phyloP scores from a whole-genome alignment of 2,329 filamentous ascomycete genomes.

The Sporothrix pallida region DNA sequence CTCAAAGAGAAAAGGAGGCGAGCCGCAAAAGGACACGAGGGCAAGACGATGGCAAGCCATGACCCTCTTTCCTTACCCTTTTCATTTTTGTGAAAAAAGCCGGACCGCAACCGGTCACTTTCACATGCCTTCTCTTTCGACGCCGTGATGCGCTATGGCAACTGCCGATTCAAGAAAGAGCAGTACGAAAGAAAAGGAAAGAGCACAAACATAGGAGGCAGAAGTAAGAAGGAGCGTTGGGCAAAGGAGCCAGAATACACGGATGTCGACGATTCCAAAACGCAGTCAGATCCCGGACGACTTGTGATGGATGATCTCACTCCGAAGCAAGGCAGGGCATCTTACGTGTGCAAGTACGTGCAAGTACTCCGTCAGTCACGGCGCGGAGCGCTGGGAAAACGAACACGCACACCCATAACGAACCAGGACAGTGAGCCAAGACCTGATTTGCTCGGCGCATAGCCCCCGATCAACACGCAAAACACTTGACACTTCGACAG shows the following conservation, averaged over 20 bases:
- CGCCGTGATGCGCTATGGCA: neutral
- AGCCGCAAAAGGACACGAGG: neutral
- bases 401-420: neutral
- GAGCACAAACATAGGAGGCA: neutral
- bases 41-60: neutral
- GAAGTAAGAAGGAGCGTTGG: neutral
- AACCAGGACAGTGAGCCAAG: constrained; percentile 16
- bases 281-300: constrained; percentile 12
- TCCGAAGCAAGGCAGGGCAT: constrained; percentile 18
- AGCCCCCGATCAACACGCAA: constrained; percentile 25
- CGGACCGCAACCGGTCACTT: neutral
- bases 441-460: constrained; percentile 29
- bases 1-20: neutral
- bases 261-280: constrained; percentile 18
- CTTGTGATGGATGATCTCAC: constrained; percentile 20
- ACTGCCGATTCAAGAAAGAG: neutral
- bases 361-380: constrained; percentile 3
- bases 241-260: neutral
- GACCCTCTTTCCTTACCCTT: neutral
- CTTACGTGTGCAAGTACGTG: constrained; percentile 24
- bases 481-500: constrained; percentile 7
- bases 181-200: neutral
- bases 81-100: neutral
- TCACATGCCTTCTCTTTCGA: constrained; percentile 20
- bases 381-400: neutral